Evolutionary conservation across 2,329 filamentous ascomycete genomes (phyloP), one percentile per base, ranked within the genome.

Genomic region (Cytospora chrysosperma): DNA sequence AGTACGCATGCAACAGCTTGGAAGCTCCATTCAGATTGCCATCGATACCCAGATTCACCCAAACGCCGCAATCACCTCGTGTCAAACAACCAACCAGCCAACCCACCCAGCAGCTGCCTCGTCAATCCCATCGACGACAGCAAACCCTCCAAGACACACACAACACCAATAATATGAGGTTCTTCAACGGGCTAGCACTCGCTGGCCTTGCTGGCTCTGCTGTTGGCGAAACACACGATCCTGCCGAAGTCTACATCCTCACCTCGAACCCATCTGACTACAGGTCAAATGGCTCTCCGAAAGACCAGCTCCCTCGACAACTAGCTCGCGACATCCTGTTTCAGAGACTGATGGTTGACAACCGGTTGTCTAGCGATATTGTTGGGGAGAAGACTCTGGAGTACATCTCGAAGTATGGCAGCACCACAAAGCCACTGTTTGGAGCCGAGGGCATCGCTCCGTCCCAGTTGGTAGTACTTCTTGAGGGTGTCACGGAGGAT

Each of bases 381-480:
- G 72, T 77, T 53, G 77, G 81, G 63, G 79, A 84, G 50, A 75
- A 76, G 43, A 81, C 83, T 10, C 74, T 91, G 47, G 76, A 79
- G 56, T 76, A 85, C 68, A 77, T 92, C 70, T 85, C 86, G 70
- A 76, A 77, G 56, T 90, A 86, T 73, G 88, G 86, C 66, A 85
- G 82, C 66, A 71, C 76, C 32, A 74, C 81, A 8, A 69, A 76
- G 60, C 73, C 79, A 24, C 75, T 91, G 37, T 87, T 91, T 68
- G 75, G 74, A 52, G 74, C 72, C 5, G 70, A 75, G 13, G 68
- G 71, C 21, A 64, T 65, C 13, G 70, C 75, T 56, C 78, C 81
- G 6, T 67, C 75, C 59, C 86, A 91, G 73, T 79, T 90, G 47
- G 75, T 90, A 28, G 75, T 89, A 58, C 74, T 86, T 68, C 76